Evolutionary conservation across 73 alveolate genomes (phyloP), one percentile per base, ranked within the genome.

Genomic region (Paramecium bursaria): DNA sequence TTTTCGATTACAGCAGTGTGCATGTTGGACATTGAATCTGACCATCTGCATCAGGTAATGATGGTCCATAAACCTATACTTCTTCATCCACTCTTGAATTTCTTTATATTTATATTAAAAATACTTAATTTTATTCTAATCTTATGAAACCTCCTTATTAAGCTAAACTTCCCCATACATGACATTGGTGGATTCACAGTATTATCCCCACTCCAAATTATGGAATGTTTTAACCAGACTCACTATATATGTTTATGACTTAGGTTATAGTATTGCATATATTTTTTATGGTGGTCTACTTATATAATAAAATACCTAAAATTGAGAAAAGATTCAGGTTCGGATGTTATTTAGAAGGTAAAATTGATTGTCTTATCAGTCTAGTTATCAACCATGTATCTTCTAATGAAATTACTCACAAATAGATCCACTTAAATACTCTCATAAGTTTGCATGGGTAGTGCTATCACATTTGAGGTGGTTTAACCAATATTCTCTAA

Each of bases 21-120:
- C 82, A 67, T 25, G 11, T 46, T 33, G 82, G 82, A 42, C 82
- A 67, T 33, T 31, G 1, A 15, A 67, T 67, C 17, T 33, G 53
- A 67, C 23, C 27, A 67, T 67, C 82, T 19, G 22, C 22, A 29
- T 29, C 39, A 29, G 76, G 13, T 26, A 27, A 27, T 11, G 21
- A 29, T 7, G 49, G 49, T 7, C 5, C 49, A 21, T 25, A 67
- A 13, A 67, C 46, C 44, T 67, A 21, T 0, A 67, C 82, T 39
- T 67, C 82, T 42, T 67, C 82, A 39, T 67, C 82, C 1, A 67
- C 44, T 67, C 82, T 31, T 42, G 44, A 53, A 39, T 57, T 67
- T 17, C 7, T 39, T 31, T 33, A 4, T 21, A 2, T 39, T 21
- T 0, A 15, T 39, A 14, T 2, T 39, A 39, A 39, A 39, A 7